Percentiles rank a stretch among this genome's conserved stretches.
Evolutionary conservation across 2,329 filamentous ascomycete genomes (phyloP).

Genomic region (Cordyceps javanica): DNA sequence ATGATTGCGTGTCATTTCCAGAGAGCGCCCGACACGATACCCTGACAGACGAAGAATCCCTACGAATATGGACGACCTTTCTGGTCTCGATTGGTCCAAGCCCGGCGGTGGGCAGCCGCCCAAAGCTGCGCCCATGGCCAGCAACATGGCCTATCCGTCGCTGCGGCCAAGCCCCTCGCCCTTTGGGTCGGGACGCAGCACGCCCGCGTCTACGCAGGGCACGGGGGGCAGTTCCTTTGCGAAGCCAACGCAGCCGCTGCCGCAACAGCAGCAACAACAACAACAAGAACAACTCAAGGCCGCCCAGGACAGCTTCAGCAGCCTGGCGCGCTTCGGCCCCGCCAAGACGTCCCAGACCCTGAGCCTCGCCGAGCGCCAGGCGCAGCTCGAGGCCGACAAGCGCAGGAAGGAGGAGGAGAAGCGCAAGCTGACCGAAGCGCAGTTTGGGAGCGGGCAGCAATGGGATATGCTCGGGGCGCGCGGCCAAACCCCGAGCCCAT

Average conservation of each 20-base stretch:
- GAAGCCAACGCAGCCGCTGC: too few species aligned
- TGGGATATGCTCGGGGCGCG: conserved; percentile 66
- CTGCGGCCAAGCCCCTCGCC: conserved; percentile 52
- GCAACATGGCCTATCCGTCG: conserved; percentile 40
- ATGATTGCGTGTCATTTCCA: conserved; percentile 1
- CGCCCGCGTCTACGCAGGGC: conserved; percentile 46
- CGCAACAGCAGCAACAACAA: conserved; percentile 19
- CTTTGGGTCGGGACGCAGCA: conserved; percentile 49
- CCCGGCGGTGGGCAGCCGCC: conserved; percentile 26
- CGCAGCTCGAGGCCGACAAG: conserved; percentile 59
- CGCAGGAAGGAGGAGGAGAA: conserved; percentile 68
- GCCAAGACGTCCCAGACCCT: conserved; percentile 63
- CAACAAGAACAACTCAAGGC: neutral
- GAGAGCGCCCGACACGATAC: neutral
- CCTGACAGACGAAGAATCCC: neutral
- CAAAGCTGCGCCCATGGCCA: conserved; percentile 27
- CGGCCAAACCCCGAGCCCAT: conserved; percentile 34
- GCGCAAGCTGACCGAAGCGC: conserved; percentile 62
- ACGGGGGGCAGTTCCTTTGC: conserved; percentile 33
- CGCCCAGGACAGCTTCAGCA: conserved; percentile 69
- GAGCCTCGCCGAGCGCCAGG: conserved; percentile 71
- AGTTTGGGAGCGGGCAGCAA: conserved; percentile 71
- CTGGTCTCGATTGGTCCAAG: conserved; percentile 55
- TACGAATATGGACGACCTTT: conserved; percentile 54
- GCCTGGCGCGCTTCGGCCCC: conserved; percentile 55